Conservation (phyloP, 2,329 filamentous ascomycete genomes). For the Byssothecium circinans region DNA sequence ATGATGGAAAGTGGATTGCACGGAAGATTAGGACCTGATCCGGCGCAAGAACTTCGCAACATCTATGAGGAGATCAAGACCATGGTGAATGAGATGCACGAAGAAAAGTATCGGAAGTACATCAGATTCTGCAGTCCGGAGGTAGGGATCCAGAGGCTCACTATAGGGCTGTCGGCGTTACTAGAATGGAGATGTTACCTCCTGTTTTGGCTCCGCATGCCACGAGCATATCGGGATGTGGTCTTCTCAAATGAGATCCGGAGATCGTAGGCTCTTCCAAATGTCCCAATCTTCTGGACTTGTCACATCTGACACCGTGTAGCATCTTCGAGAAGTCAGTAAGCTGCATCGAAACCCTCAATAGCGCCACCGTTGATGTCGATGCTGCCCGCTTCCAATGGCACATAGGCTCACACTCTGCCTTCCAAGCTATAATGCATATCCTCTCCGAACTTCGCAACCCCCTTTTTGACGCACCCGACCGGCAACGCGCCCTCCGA, state of each 20-base stretch:
- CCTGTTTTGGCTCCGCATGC: slow-evolving; percentile 45
- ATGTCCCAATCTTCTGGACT: not conserved
- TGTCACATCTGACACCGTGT: slow-evolving; percentile 1
- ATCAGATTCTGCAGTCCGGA: slow-evolving; percentile 35
- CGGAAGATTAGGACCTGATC: slow-evolving; percentile 37
- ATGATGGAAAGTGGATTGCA: slow-evolving; percentile 39
- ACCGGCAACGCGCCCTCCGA: slow-evolving; percentile 39
- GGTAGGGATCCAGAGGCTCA: slow-evolving; percentile 35
- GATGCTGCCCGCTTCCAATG: slow-evolving; percentile 43
- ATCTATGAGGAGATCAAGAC: slow-evolving; percentile 42
- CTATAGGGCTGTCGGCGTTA: slow-evolving; percentile 34
- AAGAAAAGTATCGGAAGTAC: slow-evolving; percentile 37
- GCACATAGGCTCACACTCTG: slow-evolving; percentile 43
- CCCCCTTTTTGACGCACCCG: slow-evolving; percentile 38
- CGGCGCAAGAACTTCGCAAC: slow-evolving; percentile 34
- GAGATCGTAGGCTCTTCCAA: slow-evolving; percentile 30
- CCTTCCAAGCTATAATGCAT: slow-evolving; percentile 44
- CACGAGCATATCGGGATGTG: slow-evolving; percentile 38
- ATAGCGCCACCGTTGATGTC: slow-evolving; percentile 37
- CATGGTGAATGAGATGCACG: slow-evolving; percentile 40
- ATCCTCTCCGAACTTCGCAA: slow-evolving; percentile 44
- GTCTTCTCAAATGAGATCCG: slow-evolving; percentile 41
- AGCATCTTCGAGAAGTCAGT: slow-evolving; percentile 45
- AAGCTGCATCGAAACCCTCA: slow-evolving; percentile 42
- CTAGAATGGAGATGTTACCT: slow-evolving; percentile 44